A percentile compares a stretch with the other conserved stretches of the same genome.
phyloP scores from a whole-genome alignment of 2,329 filamentous ascomycete genomes.

The Orbilia quercus region DNA sequence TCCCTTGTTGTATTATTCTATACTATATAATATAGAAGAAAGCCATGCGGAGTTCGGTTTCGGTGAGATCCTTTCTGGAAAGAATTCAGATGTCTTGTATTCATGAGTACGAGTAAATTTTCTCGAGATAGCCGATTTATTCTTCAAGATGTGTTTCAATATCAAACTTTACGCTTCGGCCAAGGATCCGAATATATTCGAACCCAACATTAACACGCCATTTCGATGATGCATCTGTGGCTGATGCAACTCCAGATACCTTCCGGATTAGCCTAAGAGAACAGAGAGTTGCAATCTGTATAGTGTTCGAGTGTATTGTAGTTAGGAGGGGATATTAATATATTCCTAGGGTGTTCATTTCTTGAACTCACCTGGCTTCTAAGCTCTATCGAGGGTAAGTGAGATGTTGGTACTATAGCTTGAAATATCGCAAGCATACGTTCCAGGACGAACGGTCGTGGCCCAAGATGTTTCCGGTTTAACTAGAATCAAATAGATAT shows the following conservation, averaged over 20 bases:
- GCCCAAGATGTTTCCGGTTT: constrained; percentile 78
- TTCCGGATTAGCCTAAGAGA: constrained; percentile 76
- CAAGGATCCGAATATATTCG: constrained; percentile 78
- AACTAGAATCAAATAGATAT: constrained; percentile 66
- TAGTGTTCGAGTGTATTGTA: constrained; percentile 61
- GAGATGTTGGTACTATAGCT: constrained; percentile 69
- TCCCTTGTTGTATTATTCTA: too few relatives aligned
- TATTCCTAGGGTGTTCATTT: constrained; percentile 47
- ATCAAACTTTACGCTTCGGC: constrained; percentile 79
- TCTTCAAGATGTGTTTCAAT: constrained; percentile 81
- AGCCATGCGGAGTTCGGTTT: too few relatives aligned
- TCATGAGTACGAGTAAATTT: neutral
- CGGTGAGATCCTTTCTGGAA: too few relatives aligned
- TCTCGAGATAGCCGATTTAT: constrained; percentile 61
- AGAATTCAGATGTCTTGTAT: too few relatives aligned
- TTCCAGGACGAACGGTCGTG: constrained; percentile 80
- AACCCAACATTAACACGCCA: constrained; percentile 83
- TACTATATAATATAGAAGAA: too few relatives aligned
- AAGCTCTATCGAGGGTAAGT: constrained; percentile 66
- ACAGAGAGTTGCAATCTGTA: constrained; percentile 75
- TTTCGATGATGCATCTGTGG: constrained; percentile 72
- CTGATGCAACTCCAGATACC: constrained; percentile 69
- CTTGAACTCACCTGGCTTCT: constrained; percentile 63
- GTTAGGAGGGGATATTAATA: constrained; percentile 62
- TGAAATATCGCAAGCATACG: constrained; percentile 81